Base-by-base conservation (phyloP, 805 yeast genomes). In the Hemisphaericaspora nanyangensis region DNA sequence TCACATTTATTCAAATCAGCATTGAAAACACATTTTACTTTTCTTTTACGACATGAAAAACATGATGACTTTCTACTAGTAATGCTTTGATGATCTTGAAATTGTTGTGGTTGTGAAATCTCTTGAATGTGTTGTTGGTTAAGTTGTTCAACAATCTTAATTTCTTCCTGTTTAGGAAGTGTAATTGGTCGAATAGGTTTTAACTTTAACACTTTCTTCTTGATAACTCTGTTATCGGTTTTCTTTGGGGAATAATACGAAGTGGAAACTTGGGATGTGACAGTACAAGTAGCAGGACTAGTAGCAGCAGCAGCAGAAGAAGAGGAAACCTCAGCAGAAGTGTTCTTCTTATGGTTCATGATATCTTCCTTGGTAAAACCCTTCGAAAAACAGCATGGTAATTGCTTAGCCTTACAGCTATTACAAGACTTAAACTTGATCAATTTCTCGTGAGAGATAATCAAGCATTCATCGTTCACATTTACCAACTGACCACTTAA, bases 361-460 rank as follows among this genome's bases (percentile, higher is more conserved):
- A 77, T 76, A 50, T 79, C 85, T 46, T 76, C 78, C 53, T 80
- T 76, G 6, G 85, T 80, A 52, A 77, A 77, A 3, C 87, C 88
- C 52, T 77, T 80, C 26, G 82, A 73, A 50, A 80, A 81, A 27
- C 64, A 55, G 51, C 88, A 82, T 17, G 60, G 50, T 31, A 69
- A 51, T 28, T 61, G 60, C 47, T 73, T 74, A 35, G 55, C 46
- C n/a, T 54, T 55, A 51, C 86, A 82, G 10, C 80, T 77, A 26
- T 70, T 61, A 52, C 87, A 81, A 20, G 77, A 63, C 47, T 62
- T 67, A 54, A 77, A 79, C 43, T 75, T 70, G 38, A 81, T 66
- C 35, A 68, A 53, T 45, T 67, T 68, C 37, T 47, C 45, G 39
- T 55, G 52, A 11, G 59, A 47, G 5, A 51, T 44, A 1, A 52